Conservation (phyloP, 495 filamentous ascomycete species). For the Daldinia concentrica region DNA sequence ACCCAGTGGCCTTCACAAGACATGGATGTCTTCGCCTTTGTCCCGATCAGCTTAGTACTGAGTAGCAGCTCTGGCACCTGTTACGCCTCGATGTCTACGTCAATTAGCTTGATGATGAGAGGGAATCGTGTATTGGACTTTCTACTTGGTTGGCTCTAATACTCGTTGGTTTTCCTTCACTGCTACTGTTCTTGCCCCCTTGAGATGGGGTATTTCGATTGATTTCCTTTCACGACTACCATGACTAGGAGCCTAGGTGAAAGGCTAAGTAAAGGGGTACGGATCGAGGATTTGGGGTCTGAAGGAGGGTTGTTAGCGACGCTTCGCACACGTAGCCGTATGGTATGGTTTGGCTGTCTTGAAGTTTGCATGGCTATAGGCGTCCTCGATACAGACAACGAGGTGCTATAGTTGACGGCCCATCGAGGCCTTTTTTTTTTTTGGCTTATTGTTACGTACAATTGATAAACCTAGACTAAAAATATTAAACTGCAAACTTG, state of each 20-base stretch:
- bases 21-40: not conserved
- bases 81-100: constrained; percentile 8
- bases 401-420: constrained; percentile 13
- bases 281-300: constrained; percentile 30
- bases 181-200: constrained; percentile 42
- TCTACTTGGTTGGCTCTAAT: constrained; percentile 25
- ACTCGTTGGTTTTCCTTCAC: constrained; percentile 26
- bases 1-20: not conserved
- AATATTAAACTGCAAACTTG: constrained; percentile 46
- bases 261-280: constrained; percentile 37
- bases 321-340: constrained; percentile 22
- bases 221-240: constrained; percentile 44
- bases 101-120: constrained; percentile 1
- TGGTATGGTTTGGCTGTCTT: constrained; percentile 29
- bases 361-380: constrained; percentile 37
- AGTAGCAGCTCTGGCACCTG: not conserved
- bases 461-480: constrained; percentile 44
- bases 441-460: constrained; percentile 34
- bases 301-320: constrained; percentile 25
- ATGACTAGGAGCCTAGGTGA: constrained; percentile 42
- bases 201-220: constrained; percentile 30
- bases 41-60: not conserved
- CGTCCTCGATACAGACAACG: constrained; percentile 4
- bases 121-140: constrained; percentile 28
- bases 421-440: constrained; percentile 26